These are phyloP conservation scores for Inonotus obliquus DNA, from an alignment of 1,284 basidiomycete genomes.

Conservation along the genomic window DNA sequence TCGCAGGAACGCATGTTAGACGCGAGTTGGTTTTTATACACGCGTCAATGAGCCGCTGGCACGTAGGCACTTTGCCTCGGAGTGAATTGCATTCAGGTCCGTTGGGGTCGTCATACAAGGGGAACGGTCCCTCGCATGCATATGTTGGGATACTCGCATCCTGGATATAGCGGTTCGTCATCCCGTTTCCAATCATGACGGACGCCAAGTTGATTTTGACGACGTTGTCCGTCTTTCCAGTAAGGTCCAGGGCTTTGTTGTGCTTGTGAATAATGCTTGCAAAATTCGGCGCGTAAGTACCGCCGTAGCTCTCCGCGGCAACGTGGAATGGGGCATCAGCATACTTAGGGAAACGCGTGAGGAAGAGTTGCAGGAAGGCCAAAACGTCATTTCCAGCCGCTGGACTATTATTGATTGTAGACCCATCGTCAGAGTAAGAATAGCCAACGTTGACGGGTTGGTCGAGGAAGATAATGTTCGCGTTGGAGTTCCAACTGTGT, in stretches of 20 bases:
- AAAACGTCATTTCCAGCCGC: slow-evolving; percentile 82
- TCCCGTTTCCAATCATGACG: slow-evolving; percentile 77
- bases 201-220: slow-evolving; percentile 73
- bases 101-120: slow-evolving; percentile 66
- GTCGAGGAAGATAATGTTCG: slow-evolving; percentile 76
- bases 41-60: slow-evolving; percentile 61
- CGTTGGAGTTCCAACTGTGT: slow-evolving; percentile 68
- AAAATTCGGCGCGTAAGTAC: slow-evolving; percentile 78
- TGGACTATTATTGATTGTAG: slow-evolving; percentile 66
- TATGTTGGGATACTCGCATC: slow-evolving; percentile 77
- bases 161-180: slow-evolving; percentile 76
- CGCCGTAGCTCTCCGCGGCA: slow-evolving; percentile 76
- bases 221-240: slow-evolving; percentile 35
- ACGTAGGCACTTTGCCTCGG: slow-evolving; percentile 61
- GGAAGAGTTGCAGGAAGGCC: slow-evolving; percentile 86
- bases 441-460: slow-evolving; percentile 88
- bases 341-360: slow-evolving; percentile 67
- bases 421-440: slow-evolving; percentile 75
- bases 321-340: slow-evolving; percentile 63
- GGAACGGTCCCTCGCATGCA: slow-evolving; percentile 73
- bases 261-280: slow-evolving; percentile 70
- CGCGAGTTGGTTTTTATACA: slow-evolving; percentile 59
- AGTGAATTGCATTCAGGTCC: slow-evolving; percentile 63
- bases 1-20: slow-evolving; percentile 58
- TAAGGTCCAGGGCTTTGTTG: slow-evolving; percentile 52